Evolutionary conservation across 495 filamentous ascomycete species (phyloP), one percentile per base, ranked within the genome.

Genomic region (Aspergillus diversus): DNA sequence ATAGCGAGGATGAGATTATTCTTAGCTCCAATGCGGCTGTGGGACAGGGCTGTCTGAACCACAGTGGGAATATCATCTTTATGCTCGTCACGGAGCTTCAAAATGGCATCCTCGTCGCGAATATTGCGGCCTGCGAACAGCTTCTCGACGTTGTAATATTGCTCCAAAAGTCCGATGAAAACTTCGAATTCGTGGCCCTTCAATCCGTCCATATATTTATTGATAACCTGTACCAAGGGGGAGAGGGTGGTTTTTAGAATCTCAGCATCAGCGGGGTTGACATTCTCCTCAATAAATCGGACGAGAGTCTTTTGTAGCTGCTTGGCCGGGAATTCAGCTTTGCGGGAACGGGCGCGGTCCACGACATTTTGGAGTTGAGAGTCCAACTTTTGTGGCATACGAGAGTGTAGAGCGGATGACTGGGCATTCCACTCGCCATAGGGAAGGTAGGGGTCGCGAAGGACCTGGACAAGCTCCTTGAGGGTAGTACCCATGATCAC

Each of bases 391-490:
- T 92, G 87, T 5, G 95, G 95, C 91, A 98, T 98, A 71, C 95
- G 89, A 5, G 93, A 89, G 75, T 98, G 95, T 37, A 99, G 86
- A 7, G 95, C 95, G 33, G 95, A 93, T 60, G 93, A 93, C 69
- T 98, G 96, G 12, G 95, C 89, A 61, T 89, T 89, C 90, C 93
- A 99, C 77, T 99, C 92, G 75, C 93, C 91, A 76, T 97, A 99
- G 1, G 95, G 95, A 59, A 99, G 86, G 60, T 96, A 92, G 7
- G 88, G 87, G 72, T 96, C 87, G 32, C 93, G 90, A 13, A 99
- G 86, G 5, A 99, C 94, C 53, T 92, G 87, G 21, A 96, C 86
- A 34, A 99, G 83, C 67, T 95, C 92, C 80, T 93, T 94, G 39
- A 99, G 81, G 7, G 92, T 95, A 60, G 85, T 75, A 39, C 84